Conservation (phyloP, 2,329 filamentous ascomycete species). For the Aureobasidium melanogenum region DNA sequence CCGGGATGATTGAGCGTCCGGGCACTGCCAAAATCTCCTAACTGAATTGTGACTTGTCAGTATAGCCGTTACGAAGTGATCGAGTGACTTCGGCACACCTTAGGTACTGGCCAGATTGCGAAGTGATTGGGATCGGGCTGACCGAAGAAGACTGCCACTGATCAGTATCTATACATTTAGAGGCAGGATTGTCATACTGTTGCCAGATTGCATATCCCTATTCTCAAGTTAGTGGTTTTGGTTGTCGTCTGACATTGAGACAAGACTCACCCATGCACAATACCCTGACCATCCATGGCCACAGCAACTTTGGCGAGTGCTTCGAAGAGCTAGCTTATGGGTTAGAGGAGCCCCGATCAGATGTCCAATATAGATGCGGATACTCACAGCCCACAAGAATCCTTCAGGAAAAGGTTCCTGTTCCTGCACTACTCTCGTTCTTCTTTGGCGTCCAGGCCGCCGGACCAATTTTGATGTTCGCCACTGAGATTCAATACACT, state of each 20-base stretch:
- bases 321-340: neutral
- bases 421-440: neutral
- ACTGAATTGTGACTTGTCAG: neutral
- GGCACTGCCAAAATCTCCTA: neutral
- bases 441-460: neutral
- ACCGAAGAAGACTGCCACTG: neutral
- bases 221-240: neutral
- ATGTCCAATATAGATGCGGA: too few relatives aligned
- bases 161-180: neutral
- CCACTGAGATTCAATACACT: neutral
- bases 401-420: neutral
- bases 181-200: neutral
- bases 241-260: neutral
- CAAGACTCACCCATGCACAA: neutral
- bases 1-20: neutral
- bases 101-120: neutral
- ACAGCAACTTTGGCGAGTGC: neutral
- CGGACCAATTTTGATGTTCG: neutral
- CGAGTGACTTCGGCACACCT: neutral
- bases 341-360: neutral
- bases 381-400: conserved; percentile 1
- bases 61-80: neutral
- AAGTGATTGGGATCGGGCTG: neutral
- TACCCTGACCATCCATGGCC: neutral
- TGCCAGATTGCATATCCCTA: neutral